A percentile compares a stretch with the other conserved stretches of the same genome.
phyloP scores from a whole-genome alignment of 257 asterid genomes.

The Knoxia roxburghii region DNA sequence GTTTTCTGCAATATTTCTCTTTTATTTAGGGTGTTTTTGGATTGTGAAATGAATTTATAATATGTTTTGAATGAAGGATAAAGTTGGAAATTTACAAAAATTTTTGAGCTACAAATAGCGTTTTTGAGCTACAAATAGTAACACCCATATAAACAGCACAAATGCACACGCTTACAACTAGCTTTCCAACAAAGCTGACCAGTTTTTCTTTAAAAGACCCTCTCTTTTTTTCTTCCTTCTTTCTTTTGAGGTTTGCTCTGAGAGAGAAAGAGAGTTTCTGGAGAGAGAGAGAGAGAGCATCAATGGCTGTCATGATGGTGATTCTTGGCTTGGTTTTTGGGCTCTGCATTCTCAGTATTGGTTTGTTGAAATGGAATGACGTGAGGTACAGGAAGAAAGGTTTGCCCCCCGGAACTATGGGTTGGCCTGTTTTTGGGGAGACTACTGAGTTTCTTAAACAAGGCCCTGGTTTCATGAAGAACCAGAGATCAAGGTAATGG shows the following conservation, averaged over 20 bases:
- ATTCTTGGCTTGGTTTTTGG: slow-evolving; percentile 50
- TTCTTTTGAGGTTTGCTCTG: slow-evolving; percentile 35
- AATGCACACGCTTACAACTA: slow-evolving; percentile 59
- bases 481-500: slow-evolving; percentile 78
- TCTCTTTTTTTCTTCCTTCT: not conserved
- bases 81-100: too few relatives aligned
- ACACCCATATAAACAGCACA: slow-evolving; percentile 39
- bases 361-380: slow-evolving; percentile 84
- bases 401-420: slow-evolving; percentile 98
- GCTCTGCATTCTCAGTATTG: slow-evolving; percentile 61
- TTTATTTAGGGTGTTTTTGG: too few relatives aligned
- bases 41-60: too few relatives aligned
- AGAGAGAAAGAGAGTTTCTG: slow-evolving; percentile 35
- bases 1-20: too few relatives aligned
- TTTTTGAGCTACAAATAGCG: too few relatives aligned
- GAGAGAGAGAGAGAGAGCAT: slow-evolving; percentile 24
- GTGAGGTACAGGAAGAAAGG: slow-evolving; percentile 70
- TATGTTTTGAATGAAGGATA: too few relatives aligned
- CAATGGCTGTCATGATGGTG: slow-evolving; percentile 64
- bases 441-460: slow-evolving; percentile 93
- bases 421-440: slow-evolving; percentile 98
- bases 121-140: too few relatives aligned
- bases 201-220: too few relatives aligned
- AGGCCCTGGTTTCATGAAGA: slow-evolving; percentile 91
- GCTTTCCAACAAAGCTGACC: slow-evolving; percentile 46